Evolutionary conservation across 2,329 filamentous ascomycete genomes (phyloP).

Genomic region (Nemania sp.): DNA sequence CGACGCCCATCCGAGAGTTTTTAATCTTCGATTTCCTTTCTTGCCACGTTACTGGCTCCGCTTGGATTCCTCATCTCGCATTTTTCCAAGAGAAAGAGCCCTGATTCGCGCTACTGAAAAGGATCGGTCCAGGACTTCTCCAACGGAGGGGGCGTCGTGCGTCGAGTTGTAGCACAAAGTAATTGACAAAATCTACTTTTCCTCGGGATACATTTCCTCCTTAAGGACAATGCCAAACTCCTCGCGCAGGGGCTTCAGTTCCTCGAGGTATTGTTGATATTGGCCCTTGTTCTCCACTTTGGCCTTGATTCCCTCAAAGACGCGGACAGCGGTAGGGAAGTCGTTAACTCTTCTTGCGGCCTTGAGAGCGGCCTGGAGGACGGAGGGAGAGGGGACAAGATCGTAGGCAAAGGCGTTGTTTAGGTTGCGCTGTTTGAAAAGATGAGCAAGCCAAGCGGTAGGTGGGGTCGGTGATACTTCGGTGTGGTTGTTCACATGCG

Average conservation of each 20-base stretch:
- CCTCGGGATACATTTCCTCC: constrained; percentile 86
- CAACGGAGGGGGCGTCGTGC: constrained; percentile 2
- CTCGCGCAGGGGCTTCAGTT: constrained; percentile 90
- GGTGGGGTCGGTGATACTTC: not conserved
- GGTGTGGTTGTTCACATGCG: too few species aligned
- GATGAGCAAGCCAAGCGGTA: constrained; percentile 1
- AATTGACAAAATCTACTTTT: constrained; percentile 40
- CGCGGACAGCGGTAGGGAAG: constrained; percentile 94
- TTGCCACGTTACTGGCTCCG: constrained; percentile 9
- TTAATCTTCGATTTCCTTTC: constrained; percentile 4
- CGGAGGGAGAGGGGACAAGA: constrained; percentile 91
- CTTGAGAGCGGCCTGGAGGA: constrained; percentile 87
- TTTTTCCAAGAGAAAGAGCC: too few species aligned
- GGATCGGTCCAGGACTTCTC: not conserved
- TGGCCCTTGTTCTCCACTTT: constrained; percentile 99
- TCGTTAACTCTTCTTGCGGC: constrained; percentile 97
- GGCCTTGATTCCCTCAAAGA: constrained; percentile 99
- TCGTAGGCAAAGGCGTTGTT: constrained; percentile 99
- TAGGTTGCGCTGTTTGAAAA: constrained; percentile 52
- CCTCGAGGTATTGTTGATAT: constrained; percentile 93
- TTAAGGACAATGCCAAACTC: constrained; percentile 90
- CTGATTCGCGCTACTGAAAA: not conserved
- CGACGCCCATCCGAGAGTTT: constrained; percentile 15
- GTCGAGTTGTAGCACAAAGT: constrained; percentile 3
- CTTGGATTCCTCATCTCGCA: constrained; percentile 3